Evolutionary conservation across 805 yeast genomes (phyloP), one percentile per base, ranked within the genome.

Genomic region (Starmerella ratchasimensis): DNA sequence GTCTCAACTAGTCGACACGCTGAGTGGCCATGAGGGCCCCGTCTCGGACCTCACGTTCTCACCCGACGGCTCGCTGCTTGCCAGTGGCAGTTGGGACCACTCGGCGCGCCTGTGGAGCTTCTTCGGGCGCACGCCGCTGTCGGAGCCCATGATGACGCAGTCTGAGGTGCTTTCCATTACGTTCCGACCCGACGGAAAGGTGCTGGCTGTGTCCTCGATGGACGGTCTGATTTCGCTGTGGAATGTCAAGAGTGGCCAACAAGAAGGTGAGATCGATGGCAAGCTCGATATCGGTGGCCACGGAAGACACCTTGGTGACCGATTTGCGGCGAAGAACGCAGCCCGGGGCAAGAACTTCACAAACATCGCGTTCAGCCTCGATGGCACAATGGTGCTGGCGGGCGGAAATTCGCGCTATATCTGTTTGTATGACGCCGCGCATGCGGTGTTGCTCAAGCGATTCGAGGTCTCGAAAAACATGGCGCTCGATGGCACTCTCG

Each of bases 1-100:
- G 0, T 78, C 93, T 1, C 95, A 86, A 56, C 63, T 90, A 33
- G 68, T 90, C 38, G 98, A 90, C 54, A 70, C 81, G 13, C 64
- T 90, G 34, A 64, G 86, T 4, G 98, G 98, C 9, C 98, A 90
- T 59, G 93, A 80, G 50, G 98, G 95, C 2, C 98, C 98, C 1
- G 76, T 90, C 3, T 81, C 94, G 1, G 74, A 83, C 46, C 64
- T 90, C 28, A 72, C 88, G 9, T 88, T 90, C 57, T 94, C 95
- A 33, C 93, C 84, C 51, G 80, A 74, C 43, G 67, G 74, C 34
- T 64, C 75, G 3, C 66, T 75, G 11, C 66, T 90, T 40, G 96
- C 94, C 3, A 76, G 90, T 41, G 93, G 94, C 1, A 79, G 93
- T 17, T 90, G 98, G 98, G 98, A 90, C 61, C 80, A 80, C 49